Evolutionary conservation across 2,329 filamentous ascomycete genomes (phyloP).

Genomic region (Diplodia corticola): DNA sequence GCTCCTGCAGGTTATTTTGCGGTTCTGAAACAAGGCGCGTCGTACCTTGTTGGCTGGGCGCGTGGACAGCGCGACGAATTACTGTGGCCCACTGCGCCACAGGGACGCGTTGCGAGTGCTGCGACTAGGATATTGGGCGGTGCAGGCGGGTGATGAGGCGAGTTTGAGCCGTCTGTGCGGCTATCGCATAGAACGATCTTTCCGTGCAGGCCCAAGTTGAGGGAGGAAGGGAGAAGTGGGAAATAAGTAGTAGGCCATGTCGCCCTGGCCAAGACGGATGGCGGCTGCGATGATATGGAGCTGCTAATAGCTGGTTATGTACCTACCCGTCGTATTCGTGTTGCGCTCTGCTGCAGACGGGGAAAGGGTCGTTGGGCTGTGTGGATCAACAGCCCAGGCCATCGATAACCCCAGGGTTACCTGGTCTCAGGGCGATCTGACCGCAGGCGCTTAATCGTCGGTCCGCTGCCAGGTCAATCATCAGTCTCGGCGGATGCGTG

Average conservation of each 20-base stretch:
- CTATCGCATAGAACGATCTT: not conserved
- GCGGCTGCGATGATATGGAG: not conserved
- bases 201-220: not conserved
- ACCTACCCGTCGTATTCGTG: conserved; percentile 6
- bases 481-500: not conserved
- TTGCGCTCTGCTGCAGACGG: not conserved
- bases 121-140: not conserved
- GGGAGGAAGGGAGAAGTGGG: conserved; percentile 1
- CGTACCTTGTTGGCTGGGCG: conserved; percentile 8
- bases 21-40: not conserved
- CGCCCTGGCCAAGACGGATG: conserved; percentile 5
- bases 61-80: not conserved
- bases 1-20: not conserved
- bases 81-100: not conserved
- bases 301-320: no score
- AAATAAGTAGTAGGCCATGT: not conserved
- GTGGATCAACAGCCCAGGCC: not conserved
- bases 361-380: not conserved
- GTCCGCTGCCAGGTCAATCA: not conserved
- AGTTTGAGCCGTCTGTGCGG: not conserved
- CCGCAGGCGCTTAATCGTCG: not conserved
- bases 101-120: not conserved
- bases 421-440: not conserved
- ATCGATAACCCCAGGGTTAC: not conserved
- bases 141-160: not conserved